Evolutionary conservation across 352 stramenopile genomes (phyloP).

Genomic region (Stramenopiles sp.): DNA sequence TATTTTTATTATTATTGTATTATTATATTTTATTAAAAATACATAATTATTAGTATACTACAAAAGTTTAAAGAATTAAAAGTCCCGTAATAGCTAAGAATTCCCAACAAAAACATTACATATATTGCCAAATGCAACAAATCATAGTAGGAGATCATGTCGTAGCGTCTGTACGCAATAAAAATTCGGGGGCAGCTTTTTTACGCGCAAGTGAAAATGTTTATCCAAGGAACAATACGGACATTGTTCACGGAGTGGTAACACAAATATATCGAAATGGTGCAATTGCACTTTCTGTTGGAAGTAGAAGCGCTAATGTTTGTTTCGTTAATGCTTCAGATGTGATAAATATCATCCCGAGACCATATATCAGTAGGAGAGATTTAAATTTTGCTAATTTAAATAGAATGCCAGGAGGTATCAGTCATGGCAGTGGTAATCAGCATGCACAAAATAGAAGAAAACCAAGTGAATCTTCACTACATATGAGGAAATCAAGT

Average conservation of each 20-base stretch:
- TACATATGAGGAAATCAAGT: background rate
- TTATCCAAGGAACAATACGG: background rate
- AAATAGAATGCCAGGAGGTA: no score
- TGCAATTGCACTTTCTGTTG: background rate
- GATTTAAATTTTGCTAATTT: background rate
- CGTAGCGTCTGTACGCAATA: background rate
- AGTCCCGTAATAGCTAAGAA: background rate
- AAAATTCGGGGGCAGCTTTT: no score
- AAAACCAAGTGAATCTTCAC: background rate
- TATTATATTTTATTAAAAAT: background rate
- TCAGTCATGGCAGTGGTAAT: no score
- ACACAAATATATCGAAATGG: background rate
- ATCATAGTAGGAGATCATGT: background rate
- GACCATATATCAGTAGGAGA: background rate
- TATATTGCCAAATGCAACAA: background rate
- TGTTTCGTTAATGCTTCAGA: background rate
- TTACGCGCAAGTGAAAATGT: no score
- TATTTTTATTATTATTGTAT: constrained; percentile 5
- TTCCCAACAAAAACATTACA: background rate
- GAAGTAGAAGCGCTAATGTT: background rate
- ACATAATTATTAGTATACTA: background rate
- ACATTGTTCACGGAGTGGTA: background rate
- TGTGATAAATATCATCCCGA: background rate
- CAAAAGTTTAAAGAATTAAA: background rate
- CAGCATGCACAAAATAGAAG: background rate